Conservation (phyloP, 306 rosid genomes). For the Quercus dentata region DNA sequence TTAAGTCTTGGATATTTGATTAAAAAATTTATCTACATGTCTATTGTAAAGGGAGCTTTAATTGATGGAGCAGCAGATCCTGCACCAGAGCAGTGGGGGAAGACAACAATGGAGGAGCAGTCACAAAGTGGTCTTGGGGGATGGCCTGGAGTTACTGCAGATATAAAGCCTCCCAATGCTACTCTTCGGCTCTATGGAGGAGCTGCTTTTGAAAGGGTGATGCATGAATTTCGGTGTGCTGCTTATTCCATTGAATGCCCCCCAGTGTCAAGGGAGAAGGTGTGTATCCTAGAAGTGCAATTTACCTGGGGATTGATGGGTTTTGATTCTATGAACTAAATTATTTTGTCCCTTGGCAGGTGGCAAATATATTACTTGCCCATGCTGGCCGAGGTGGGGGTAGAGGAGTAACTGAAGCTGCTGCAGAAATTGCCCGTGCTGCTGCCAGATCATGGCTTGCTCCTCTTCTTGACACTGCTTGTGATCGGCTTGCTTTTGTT, state of each 20-base stretch:
- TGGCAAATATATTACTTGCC: constrained; percentile 95
- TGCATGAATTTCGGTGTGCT: constrained; percentile 93
- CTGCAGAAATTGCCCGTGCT: constrained; percentile 99
- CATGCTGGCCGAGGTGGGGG: constrained; percentile 91
- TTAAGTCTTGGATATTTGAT: not conserved
- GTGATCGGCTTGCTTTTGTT: constrained; percentile 92
- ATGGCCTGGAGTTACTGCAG: constrained; percentile 84
- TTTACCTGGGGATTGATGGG: not conserved
- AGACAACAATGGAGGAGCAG: constrained; percentile 79
- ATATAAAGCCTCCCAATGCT: constrained; percentile 80
- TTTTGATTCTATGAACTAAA: constrained; percentile 14
- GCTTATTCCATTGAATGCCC: constrained; percentile 96
- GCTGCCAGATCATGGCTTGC: constrained; percentile 98
- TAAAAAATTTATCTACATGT: constrained; percentile 3
- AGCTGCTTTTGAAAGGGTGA: constrained; percentile 96
- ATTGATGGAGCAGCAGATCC: constrained; percentile 99
- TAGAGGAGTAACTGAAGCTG: constrained; percentile 83
- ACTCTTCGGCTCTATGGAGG: constrained; percentile 93
- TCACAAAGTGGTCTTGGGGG: constrained; percentile 74
- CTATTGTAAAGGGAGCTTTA: constrained; percentile 60
- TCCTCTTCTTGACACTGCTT: constrained; percentile 96
- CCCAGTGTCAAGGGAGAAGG: constrained; percentile 94
- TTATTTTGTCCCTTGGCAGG: constrained; percentile 44
- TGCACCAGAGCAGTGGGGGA: constrained; percentile 98
- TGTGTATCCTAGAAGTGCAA: constrained; percentile 12